Conservation (phyloP, 2,329 filamentous ascomycete genomes). For the Dryadomyces quercivorus region DNA sequence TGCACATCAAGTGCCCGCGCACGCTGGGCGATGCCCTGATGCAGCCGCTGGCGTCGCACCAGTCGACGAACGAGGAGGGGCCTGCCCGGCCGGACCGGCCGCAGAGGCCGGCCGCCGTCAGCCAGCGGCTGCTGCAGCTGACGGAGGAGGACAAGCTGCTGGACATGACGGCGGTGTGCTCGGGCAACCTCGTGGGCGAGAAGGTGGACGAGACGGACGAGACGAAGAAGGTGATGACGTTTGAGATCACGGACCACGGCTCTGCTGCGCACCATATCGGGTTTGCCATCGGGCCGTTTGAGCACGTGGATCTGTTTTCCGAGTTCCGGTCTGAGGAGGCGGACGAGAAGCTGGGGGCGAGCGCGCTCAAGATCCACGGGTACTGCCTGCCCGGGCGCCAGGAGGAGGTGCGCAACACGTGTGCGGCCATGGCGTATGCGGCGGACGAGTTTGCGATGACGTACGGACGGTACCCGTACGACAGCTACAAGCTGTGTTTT, state of each 20-base stretch:
- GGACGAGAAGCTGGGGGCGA: conserved; percentile 79
- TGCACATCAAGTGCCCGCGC: conserved; percentile 74
- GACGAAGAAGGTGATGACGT: conserved; percentile 77
- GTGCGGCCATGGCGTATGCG: conserved; percentile 69
- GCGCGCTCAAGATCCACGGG: conserved; percentile 77
- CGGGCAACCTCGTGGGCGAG: conserved; percentile 80
- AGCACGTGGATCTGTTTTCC: conserved; percentile 74
- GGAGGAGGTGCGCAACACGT: conserved; percentile 77
- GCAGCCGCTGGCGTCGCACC: conserved; percentile 31
- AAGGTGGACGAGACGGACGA: conserved; percentile 63
- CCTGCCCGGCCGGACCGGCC: conserved; percentile 15
- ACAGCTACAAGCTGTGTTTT: conserved; percentile 87
- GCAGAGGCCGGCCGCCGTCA: conserved; percentile 13
- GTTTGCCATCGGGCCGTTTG: conserved; percentile 89
- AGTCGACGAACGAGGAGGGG: conserved; percentile 12
- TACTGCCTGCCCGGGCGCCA: conserved; percentile 79
- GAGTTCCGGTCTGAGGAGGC: conserved; percentile 84
- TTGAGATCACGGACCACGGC: conserved; percentile 50
- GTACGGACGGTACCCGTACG: conserved; percentile 83
- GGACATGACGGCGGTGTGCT: conserved; percentile 84
- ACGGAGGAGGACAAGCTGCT: conserved; percentile 73
- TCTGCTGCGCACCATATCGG: conserved; percentile 80
- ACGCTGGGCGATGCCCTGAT: conserved; percentile 69
- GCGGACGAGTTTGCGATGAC: conserved; percentile 85
- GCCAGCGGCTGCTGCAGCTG: conserved; percentile 24